phyloP scores from a whole-genome alignment of 2,329 filamentous ascomycete genomes.

The Aureobasidium sp. region DNA sequence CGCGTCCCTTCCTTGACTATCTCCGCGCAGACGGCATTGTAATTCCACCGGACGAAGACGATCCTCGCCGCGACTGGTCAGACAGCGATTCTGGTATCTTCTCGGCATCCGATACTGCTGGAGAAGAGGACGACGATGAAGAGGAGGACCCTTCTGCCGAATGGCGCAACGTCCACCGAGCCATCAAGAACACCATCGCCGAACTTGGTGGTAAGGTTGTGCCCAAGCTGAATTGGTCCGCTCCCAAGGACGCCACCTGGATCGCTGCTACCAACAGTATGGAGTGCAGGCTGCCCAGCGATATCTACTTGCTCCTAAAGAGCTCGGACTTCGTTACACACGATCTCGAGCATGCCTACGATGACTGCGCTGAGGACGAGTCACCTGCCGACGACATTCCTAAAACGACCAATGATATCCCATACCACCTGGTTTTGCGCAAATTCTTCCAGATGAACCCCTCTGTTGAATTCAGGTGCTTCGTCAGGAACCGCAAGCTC shows the following conservation, averaged over 20 bases:
- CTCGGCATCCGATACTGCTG: slow-evolving; percentile 36
- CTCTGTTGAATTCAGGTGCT: slow-evolving; percentile 89
- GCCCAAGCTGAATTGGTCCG: slow-evolving; percentile 96
- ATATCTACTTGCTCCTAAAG: slow-evolving; percentile 90
- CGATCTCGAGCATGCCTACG: slow-evolving; percentile 88
- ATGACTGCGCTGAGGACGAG: slow-evolving; percentile 52
- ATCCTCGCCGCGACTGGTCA: slow-evolving; percentile 32
- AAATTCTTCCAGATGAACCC: slow-evolving; percentile 86
- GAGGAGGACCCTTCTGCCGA: slow-evolving; percentile 54
- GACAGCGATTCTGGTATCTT: slow-evolving; percentile 48
- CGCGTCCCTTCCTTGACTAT: slow-evolving; percentile 70
- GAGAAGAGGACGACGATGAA: slow-evolving; percentile 41
- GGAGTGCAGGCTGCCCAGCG: slow-evolving; percentile 80
- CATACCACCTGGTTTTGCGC: slow-evolving; percentile 75
- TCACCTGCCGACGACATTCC: slow-evolving; percentile 17
- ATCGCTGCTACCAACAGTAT: slow-evolving; percentile 83
- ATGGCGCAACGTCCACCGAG: slow-evolving; percentile 65
- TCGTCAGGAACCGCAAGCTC: slow-evolving; percentile 74
- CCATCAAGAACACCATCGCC: slow-evolving; percentile 68
- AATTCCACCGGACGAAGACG: slow-evolving; percentile 62
- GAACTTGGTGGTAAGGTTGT: slow-evolving; percentile 80
- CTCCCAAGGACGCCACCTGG: slow-evolving; percentile 92
- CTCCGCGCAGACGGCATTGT: slow-evolving; percentile 89
- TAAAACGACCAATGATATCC: slow-evolving; percentile 42
- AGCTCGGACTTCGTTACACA: slow-evolving; percentile 92